phyloP scores from a whole-genome alignment of 1,284 basidiomycete species.

The Ganoderma resinaceum region DNA sequence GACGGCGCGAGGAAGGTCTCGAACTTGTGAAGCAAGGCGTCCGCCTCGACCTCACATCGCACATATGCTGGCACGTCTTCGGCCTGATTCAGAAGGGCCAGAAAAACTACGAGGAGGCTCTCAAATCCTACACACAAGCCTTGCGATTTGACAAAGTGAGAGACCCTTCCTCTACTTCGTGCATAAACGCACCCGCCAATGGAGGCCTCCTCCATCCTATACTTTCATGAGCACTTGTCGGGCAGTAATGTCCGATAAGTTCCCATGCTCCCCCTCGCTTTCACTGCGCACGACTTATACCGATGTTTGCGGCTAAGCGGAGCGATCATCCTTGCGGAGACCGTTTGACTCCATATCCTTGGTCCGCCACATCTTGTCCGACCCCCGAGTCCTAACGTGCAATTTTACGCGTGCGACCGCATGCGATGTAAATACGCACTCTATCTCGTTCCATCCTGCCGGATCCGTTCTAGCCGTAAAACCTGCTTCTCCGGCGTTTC shows the following conservation, averaged over 20 bases:
- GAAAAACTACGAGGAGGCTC: slow-evolving; percentile 89
- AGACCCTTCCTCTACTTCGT: slow-evolving; percentile 16
- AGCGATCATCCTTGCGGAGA: not conserved
- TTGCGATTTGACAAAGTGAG: slow-evolving; percentile 88
- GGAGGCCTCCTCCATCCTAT: not conserved
- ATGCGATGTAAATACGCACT: not conserved
- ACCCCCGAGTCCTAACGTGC: not conserved
- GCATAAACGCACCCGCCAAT: not conserved
- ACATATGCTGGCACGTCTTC: slow-evolving; percentile 99
- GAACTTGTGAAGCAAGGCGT: slow-evolving; percentile 91
- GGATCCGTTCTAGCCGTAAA: not conserved
- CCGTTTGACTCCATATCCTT: not conserved
- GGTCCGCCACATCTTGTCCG: not conserved
- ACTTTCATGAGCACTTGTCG: not conserved
- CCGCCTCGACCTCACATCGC: slow-evolving; percentile 88
- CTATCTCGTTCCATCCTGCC: not conserved
- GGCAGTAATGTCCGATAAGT: not conserved
- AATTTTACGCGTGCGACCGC: slow-evolving; percentile 4
- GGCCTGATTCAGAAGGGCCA: slow-evolving; percentile 93
- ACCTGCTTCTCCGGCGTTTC: not conserved
- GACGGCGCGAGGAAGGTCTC: slow-evolving; percentile 84
- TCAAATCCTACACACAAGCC: slow-evolving; percentile 86
- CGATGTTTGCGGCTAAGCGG: not conserved
- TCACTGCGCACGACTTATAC: not conserved
- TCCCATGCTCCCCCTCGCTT: not conserved